phyloP scores from a whole-genome alignment of 305 asterid species.

The Striga hermonthica region DNA sequence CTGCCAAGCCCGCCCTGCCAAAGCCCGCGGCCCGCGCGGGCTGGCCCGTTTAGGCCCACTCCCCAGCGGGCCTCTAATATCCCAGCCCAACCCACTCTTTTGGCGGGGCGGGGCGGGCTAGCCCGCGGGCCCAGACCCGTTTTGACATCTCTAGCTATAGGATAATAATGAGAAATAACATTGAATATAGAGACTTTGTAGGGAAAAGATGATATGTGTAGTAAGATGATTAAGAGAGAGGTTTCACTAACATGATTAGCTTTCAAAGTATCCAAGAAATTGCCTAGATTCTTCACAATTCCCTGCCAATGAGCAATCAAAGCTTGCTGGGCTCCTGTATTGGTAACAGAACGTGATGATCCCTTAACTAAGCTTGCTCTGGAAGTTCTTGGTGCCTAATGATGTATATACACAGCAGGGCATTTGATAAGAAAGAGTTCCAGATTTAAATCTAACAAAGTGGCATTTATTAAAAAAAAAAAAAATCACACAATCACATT shows the following conservation, averaged over 20 bases:
- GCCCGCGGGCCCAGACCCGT: no score
- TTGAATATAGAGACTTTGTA: conserved; percentile 24
- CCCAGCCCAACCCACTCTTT: no score
- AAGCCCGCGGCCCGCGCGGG: no score
- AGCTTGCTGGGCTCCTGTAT: conserved; percentile 92
- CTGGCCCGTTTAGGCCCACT: no score
- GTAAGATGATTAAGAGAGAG: conserved; percentile 21
- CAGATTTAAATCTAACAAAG: conserved; percentile 7
- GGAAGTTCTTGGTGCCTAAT: conserved; percentile 90
- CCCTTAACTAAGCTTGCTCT: conserved; percentile 93
- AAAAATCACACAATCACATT: conserved; percentile 16
- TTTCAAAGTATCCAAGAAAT: conserved; percentile 77
- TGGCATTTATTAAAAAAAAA: conserved; percentile 22
- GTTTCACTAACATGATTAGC: conserved; percentile 69
- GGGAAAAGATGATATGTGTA: conserved; percentile 27
- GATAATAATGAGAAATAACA: neutral
- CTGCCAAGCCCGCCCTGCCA: no score
- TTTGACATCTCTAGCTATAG: no score
- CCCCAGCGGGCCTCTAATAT: no score
- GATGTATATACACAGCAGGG: conserved; percentile 24
- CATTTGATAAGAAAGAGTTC: conserved; percentile 17
- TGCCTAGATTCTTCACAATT: conserved; percentile 82
- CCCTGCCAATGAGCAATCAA: conserved; percentile 99
- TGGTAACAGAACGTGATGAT: conserved; percentile 84
- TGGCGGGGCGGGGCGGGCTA: no score